These are phyloP conservation scores for Lactuca saligna DNA, from an alignment of 129 eudicot genomes.

Conservation along the genomic window DNA sequence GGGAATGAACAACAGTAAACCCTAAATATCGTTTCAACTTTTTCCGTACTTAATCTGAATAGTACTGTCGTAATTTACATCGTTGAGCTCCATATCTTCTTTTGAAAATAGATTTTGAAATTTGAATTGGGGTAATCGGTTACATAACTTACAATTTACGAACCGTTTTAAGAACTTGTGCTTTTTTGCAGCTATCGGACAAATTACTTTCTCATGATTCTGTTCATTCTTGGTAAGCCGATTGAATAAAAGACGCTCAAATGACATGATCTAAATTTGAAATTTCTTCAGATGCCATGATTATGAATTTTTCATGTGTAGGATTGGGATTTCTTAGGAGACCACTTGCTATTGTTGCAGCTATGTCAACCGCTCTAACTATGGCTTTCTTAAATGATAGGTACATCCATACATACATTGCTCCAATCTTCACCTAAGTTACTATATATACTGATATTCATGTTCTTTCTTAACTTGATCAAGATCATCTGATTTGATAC, in stretches of 20 bases:
- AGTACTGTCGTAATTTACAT: background rate
- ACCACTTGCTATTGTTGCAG: slow-evolving; percentile 95
- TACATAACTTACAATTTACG: slow-evolving; percentile 3
- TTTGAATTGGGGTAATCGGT: background rate
- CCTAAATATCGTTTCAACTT: background rate
- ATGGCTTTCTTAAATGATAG: slow-evolving; percentile 93
- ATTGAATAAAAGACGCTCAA: background rate
- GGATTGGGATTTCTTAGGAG: slow-evolving; percentile 93
- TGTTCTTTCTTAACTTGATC: slow-evolving; percentile 10
- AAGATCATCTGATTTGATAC: background rate
- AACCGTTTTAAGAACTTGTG: background rate
- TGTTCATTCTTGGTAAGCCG: slow-evolving; percentile 77
- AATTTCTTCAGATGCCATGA: background rate
- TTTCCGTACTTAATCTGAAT: background rate
- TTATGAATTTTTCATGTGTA: slow-evolving; percentile 31
- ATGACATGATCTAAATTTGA: background rate
- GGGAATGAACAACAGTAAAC: background rate
- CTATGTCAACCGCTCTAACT: slow-evolving; percentile 65
- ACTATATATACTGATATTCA: background rate
- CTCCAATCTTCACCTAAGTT: background rate
- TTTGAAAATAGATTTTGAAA: background rate
- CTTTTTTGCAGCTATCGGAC: slow-evolving; percentile 85
- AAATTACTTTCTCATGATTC: slow-evolving; percentile 83
- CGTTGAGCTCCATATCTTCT: slow-evolving; percentile 6
- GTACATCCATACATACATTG: slow-evolving; percentile 32